phyloP scores from a whole-genome alignment of 176 grass and related monocot species.

The Zea luxurians region DNA sequence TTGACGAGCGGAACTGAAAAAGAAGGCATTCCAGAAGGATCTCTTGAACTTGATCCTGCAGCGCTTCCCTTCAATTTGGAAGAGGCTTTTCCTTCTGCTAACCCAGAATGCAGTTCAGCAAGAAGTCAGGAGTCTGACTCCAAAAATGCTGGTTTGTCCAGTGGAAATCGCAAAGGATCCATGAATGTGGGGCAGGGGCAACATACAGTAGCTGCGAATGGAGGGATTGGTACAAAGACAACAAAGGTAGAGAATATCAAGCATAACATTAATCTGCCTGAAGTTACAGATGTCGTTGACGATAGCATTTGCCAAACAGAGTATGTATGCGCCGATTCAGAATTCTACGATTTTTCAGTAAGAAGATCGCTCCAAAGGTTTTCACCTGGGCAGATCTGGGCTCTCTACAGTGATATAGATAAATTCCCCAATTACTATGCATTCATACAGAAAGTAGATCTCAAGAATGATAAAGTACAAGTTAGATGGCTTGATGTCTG shows the following conservation, averaged over 20 bases:
- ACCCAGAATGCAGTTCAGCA: constrained; percentile 40
- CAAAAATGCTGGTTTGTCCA: constrained; percentile 29
- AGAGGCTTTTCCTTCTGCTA: constrained; percentile 56
- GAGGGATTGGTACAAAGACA: not conserved
- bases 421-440: constrained; percentile 79
- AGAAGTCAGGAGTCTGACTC: constrained; percentile 30
- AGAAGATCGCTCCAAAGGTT: constrained; percentile 48
- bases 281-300: constrained; percentile 23
- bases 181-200: not conserved
- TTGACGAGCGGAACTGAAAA: constrained; percentile 54
- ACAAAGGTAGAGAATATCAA: constrained; percentile 16
- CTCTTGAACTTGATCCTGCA: constrained; percentile 77
- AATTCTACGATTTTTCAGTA: constrained; percentile 57
- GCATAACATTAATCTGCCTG: constrained; percentile 13
- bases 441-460: constrained; percentile 48
- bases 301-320: constrained; percentile 14
- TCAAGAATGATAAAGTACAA: constrained; percentile 38
- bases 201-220: constrained; percentile 2
- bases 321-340: constrained; percentile 38
- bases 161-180: constrained; percentile 18
- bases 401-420: constrained; percentile 74
- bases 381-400: constrained; percentile 65
- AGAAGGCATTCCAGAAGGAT: constrained; percentile 53
- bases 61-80: constrained; percentile 59
- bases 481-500: constrained; percentile 65